A percentile compares a stretch with the other conserved stretches of the same genome.
phyloP scores from a whole-genome alignment of 139 green algal genomes.

The Trebouxia sp. region DNA sequence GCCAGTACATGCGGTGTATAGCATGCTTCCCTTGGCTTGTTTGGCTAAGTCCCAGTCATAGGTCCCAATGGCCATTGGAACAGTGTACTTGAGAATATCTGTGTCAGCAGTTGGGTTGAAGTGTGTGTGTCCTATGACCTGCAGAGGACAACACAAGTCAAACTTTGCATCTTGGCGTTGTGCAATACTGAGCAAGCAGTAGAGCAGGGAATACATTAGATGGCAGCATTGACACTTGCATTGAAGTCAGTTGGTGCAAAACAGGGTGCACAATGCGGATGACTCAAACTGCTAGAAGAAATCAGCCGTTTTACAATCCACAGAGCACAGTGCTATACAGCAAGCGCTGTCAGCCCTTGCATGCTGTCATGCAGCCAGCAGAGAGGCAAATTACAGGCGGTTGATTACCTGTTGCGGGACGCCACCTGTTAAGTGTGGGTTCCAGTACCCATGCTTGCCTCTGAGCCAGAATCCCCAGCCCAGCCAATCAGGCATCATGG shows the following conservation, averaged over 20 bases:
- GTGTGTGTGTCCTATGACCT: conserved; percentile 14
- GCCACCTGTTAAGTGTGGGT: background rate
- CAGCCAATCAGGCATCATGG: background rate
- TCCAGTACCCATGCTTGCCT: background rate
- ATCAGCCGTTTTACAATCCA: no score
- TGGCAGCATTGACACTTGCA: no score
- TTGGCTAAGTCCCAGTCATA: conserved; percentile 4
- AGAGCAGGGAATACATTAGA: no score
- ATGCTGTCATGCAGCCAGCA: background rate
- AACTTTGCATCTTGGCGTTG: no score
- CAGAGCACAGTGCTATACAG: no score
- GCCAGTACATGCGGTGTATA: background rate
- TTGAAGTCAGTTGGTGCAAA: no score
- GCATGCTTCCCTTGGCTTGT: background rate
- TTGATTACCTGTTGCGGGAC: background rate
- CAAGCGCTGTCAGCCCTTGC: no score
- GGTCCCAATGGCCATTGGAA: background rate
- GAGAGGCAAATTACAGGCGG: background rate
- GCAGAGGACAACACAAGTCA: background rate
- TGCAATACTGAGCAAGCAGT: no score
- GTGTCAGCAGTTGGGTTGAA: background rate
- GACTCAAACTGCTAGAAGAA: no score
- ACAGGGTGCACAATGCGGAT: no score
- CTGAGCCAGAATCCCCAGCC: background rate
- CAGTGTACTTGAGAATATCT: background rate